Evolutionary conservation across 331 rosid genomes (phyloP), one percentile per base, ranked within the genome.

Genomic region (Arachis monticola): DNA sequence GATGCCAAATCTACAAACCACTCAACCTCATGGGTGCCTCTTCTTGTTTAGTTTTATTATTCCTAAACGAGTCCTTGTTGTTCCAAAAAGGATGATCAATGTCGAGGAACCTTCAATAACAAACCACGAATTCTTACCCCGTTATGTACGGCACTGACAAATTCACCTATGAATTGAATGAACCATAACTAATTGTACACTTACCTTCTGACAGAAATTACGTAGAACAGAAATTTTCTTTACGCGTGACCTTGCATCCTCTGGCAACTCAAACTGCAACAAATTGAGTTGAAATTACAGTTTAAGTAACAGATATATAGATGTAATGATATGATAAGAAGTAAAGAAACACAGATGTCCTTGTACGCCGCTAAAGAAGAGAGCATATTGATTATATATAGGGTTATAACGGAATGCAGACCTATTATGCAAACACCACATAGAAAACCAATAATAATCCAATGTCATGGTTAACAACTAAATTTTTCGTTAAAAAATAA

Each of bases 141-240:
- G 14, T 3, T 42, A 69, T 58, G 64, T 75, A 67, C 31, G 13
- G 46, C 57, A 50, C 11, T 13, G 56, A 73, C 70, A 59, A 40
- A 58, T 50, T 52, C 22, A 84, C 46, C 56, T 4, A 7, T 70
- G 44, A 64, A 66, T 59, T 32, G 63, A 72, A 53, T 80, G 69
- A 74, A 61, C 56, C 51, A 53, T 7, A 66, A 61, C 59, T 50
- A 40, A 67, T 64, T 60, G 51, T 45, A 58, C 68, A 68, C 60
- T 78, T 80, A 92, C 98, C 97, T 95, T 95, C 70, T 87, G 92
- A 84, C 92, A 90, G 72, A 95, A 91, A 90, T 90, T 95, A 30
- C 99, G 97, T 69, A 95, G 61, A 59, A 92, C 96, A 75, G 97
- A 90, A 84, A 88, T 81, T 82, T 89, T 92, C 88, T 86, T 92